Percentiles rank a stretch among this genome's conserved stretches.
Evolutionary conservation across 2,329 filamentous ascomycete species (phyloP).

Genomic region (Diaporthe sp.): DNA sequence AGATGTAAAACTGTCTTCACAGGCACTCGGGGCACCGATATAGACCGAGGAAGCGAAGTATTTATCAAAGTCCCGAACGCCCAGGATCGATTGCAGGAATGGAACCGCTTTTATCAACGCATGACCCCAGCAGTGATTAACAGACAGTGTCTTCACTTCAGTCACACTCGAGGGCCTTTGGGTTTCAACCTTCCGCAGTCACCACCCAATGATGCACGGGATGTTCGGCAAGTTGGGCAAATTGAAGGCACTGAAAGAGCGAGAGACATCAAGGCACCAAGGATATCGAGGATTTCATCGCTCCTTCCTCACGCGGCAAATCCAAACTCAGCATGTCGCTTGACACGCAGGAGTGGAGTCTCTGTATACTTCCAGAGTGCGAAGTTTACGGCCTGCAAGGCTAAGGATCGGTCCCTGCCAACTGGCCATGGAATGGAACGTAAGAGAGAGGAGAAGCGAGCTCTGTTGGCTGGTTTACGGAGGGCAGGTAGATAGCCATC

Average conservation of each 20-base stretch:
- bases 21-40: background rate
- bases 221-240: background rate
- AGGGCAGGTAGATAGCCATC: constrained; percentile 20
- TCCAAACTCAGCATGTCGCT: constrained; percentile 8
- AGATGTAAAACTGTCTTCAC: background rate
- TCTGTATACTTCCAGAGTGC: background rate
- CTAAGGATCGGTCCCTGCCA: constrained; percentile 28
- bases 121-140: constrained; percentile 9
- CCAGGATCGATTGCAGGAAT: background rate
- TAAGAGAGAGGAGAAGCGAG: constrained; percentile 25
- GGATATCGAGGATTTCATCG: background rate
- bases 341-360: constrained; percentile 19
- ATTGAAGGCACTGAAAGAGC: background rate
- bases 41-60: constrained; percentile 5
- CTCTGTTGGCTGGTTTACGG: constrained; percentile 40
- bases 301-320: constrained; percentile 23
- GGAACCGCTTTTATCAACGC: constrained; percentile 7
- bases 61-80: constrained; percentile 15
- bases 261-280: background rate
- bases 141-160: background rate
- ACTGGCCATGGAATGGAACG: constrained; percentile 27
- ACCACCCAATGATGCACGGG: constrained; percentile 6
- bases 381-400: background rate
- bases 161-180: background rate
- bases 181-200: background rate